A percentile compares a stretch with the other conserved stretches of the same genome.
Conservation (phyloP, 2,329 filamentous ascomycete genomes). For the Chalaropsis ovoidea region DNA sequence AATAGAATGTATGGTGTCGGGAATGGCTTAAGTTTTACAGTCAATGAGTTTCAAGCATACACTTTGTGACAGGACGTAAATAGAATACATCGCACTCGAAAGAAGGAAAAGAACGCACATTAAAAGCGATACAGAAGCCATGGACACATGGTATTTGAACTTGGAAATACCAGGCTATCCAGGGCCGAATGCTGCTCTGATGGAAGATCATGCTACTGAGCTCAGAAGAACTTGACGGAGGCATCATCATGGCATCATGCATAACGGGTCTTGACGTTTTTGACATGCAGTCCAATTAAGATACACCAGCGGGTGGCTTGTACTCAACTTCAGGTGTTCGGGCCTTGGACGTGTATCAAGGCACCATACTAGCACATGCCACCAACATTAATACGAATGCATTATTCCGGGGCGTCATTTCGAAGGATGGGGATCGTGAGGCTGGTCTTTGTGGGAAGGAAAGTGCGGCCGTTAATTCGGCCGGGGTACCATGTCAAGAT, state of each 20-base stretch:
- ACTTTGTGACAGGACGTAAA: not conserved
- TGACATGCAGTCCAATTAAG: slow-evolving; percentile 1
- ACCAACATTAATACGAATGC: not conserved
- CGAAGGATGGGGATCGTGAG: not conserved
- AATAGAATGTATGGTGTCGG: not conserved
- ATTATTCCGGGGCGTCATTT: not conserved
- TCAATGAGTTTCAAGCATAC: not conserved
- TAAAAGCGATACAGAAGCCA: not conserved
- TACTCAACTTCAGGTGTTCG: not conserved
- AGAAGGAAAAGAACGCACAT: not conserved
- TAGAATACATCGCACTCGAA: not conserved
- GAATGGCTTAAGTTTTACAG: not conserved
- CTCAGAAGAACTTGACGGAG: not conserved
- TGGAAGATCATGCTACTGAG: not conserved
- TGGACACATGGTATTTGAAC: not conserved
- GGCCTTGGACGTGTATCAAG: not conserved
- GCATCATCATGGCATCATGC: not conserved
- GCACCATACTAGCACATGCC: not conserved
- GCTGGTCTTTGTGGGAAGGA: not conserved
- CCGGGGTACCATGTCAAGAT: slow-evolving; percentile 11
- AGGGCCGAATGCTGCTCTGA: not conserved
- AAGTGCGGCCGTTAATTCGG: slow-evolving; percentile 10
- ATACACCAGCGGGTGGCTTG: not conserved
- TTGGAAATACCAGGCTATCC: not conserved
- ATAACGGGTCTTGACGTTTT: not conserved